A percentile compares a stretch with the other conserved stretches of the same genome.
phyloP scores from a whole-genome alignment of 1,139 yeast species.

The Lodderomyces theae region DNA sequence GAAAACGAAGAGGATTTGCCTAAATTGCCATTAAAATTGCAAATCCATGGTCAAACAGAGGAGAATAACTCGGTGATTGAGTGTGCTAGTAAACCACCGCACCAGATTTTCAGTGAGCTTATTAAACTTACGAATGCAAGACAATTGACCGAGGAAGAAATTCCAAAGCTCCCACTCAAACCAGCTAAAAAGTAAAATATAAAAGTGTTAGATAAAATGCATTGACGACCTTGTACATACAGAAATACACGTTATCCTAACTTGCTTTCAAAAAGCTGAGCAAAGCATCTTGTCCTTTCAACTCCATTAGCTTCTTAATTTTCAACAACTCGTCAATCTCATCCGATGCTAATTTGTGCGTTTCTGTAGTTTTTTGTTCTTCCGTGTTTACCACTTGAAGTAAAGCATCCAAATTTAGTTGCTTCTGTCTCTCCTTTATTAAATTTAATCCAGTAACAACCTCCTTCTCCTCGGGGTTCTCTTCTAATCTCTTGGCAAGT shows the following conservation, averaged over 20 bases:
- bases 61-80: slow-evolving; percentile 27
- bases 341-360: slow-evolving; percentile 4
- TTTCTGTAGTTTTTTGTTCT: slow-evolving; percentile 11
- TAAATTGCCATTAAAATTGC: slow-evolving; percentile 46
- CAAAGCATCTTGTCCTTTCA: slow-evolving; percentile 69
- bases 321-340: slow-evolving; percentile 55
- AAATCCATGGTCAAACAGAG: slow-evolving; percentile 24
- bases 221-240: slow-evolving; percentile 2
- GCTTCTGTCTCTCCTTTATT: slow-evolving; percentile 16
- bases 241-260: slow-evolving; percentile 2
- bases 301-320: slow-evolving; percentile 58
- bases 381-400: slow-evolving; percentile 21
- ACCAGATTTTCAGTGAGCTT: slow-evolving; percentile 30
- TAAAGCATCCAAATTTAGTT: slow-evolving; percentile 28
- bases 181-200: slow-evolving; percentile 2
- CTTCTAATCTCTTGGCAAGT: slow-evolving; percentile 19
- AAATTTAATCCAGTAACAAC: slow-evolving; percentile 25
- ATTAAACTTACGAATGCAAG: slow-evolving; percentile 32
- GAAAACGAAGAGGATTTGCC: slow-evolving; percentile 37
- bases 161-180: slow-evolving; percentile 17
- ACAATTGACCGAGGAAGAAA: slow-evolving; percentile 27
- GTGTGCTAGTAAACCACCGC: slow-evolving; percentile 27
- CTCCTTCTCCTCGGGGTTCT: slow-evolving; percentile 22
- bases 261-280: slow-evolving; percentile 47
- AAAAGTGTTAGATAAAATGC: slow-evolving; percentile 3